Conservation (phyloP, 768 basidiomycete species). For the Boletus speciosus region DNA sequence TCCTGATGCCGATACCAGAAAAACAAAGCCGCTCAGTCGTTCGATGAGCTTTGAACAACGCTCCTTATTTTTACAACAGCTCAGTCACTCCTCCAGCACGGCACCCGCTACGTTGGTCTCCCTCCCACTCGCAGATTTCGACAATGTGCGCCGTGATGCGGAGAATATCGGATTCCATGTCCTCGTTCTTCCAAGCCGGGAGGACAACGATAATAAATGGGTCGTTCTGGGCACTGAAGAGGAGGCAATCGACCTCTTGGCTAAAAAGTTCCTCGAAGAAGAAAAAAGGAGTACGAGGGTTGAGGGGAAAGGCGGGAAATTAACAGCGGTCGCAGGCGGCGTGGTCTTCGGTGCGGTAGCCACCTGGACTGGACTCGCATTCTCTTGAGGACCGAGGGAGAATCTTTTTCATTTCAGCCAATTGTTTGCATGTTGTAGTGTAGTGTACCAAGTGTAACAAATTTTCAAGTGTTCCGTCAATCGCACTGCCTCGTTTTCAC, state of each 20-base stretch:
- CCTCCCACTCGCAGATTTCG: constrained; percentile 44
- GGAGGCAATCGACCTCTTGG: constrained; percentile 39
- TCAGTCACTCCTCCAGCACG: constrained; percentile 34
- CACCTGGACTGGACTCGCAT: constrained; percentile 56
- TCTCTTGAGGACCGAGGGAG: constrained; percentile 33
- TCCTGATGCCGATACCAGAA: constrained; percentile 10
- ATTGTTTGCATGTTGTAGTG: background rate
- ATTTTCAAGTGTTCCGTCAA: background rate
- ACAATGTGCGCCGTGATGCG: constrained; percentile 39
- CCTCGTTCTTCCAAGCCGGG: constrained; percentile 35
- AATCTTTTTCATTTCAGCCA: background rate
- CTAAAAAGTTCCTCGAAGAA: constrained; percentile 28
- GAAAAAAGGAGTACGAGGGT: constrained; percentile 21
- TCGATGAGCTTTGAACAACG: constrained; percentile 53
- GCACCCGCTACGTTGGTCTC: constrained; percentile 48
- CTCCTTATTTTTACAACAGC: constrained; percentile 44
- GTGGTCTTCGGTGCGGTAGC: constrained; percentile 61
- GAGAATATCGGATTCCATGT: constrained; percentile 42
- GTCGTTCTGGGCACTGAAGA: constrained; percentile 53
- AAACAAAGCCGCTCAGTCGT: constrained; percentile 37
- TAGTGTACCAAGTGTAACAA: background rate
- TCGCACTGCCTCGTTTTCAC: background rate
- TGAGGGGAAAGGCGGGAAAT: constrained; percentile 26
- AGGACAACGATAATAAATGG: constrained; percentile 34
- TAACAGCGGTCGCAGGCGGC: constrained; percentile 50